Conservation (phyloP, 148 eudicot species). For the Bassia scoparia region DNA sequence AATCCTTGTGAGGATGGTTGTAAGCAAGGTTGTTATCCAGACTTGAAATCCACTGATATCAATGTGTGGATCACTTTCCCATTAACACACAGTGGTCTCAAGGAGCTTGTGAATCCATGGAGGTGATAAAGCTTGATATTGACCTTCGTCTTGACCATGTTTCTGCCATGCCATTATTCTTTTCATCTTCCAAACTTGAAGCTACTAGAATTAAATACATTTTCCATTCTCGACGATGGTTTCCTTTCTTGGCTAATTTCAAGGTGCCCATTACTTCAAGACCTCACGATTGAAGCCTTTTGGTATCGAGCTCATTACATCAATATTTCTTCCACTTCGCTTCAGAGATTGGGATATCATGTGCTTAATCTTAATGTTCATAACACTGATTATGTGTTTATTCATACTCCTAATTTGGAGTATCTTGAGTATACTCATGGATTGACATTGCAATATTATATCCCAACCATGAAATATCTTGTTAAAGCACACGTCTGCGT, state of each 20-base stretch:
- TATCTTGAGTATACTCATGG: not conserved
- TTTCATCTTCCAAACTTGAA: slow-evolving; percentile 23
- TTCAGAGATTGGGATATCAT: slow-evolving; percentile 18
- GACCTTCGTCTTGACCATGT: not conserved
- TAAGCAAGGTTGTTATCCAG: no score
- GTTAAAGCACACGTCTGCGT: slow-evolving; percentile 4
- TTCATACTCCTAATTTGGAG: slow-evolving; percentile 27
- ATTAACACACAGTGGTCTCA: no score
- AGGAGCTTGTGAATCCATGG: slow-evolving; percentile 10
- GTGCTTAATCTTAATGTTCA: not conserved
- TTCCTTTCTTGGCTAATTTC: slow-evolving; percentile 16
- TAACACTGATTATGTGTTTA: not conserved
- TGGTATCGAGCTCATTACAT: not conserved
- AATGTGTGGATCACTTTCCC: no score
- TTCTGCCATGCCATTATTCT: slow-evolving; percentile 6
- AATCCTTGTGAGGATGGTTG: no score
- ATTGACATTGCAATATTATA: not conserved
- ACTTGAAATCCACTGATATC: no score
- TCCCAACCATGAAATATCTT: slow-evolving; percentile 9
- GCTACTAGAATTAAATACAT: not conserved
- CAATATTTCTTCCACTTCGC: slow-evolving; percentile 10
- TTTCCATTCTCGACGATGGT: not conserved
- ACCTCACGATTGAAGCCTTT: not conserved
- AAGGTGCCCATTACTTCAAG: slow-evolving; percentile 24
- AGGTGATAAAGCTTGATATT: slow-evolving; percentile 18